Evolutionary conservation across 164 flowering plant species (phyloP), one percentile per base, ranked within the genome.

Genomic region (Chimonanthus praecox): DNA sequence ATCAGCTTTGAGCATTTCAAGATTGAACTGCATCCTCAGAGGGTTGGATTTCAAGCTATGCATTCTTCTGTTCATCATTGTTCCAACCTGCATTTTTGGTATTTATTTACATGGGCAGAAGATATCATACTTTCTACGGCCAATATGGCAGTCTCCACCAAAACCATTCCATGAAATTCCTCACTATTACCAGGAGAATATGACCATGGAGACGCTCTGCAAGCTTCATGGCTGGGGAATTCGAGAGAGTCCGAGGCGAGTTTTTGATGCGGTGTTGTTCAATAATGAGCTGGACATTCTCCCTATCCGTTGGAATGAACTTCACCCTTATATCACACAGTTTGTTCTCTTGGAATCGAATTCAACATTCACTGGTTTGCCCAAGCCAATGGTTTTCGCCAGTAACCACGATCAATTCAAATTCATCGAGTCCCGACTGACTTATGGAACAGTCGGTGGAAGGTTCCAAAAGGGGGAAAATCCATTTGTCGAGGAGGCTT

Each of bases 261-360:
- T 94, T 50, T 94, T 79, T 77, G 98, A 94, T 87, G 97, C 98
- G 3, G 97, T 92, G 21, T 64, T 94, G 80, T 94, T 92, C 72
- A 94, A 92, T 74, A 92, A 92, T 73, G 98, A 94, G 85, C 21
- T 90, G 49, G 98, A 94, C 71, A 81, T 94, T 7, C 94, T 94
- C 47, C 83, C 82, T 1, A 45, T 94, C 3, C 71, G 98, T 50
- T 92, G 97, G 98, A 85, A 87, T 8, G 98, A 94, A 74, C 74
- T 94, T 70, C 83, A 90, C 75, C 97, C 98, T 47, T 92, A 90
- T 44, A 75, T 94, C 3, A 86, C 91, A 1, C 86, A 87, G 75
- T 94, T 94, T 83, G 92, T 94, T 69, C 92, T 94, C 33, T 90
- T 94, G 0, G 98, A 94, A 77, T 90, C 97, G 7, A 94, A 94